phyloP scores from a whole-genome alignment of 768 basidiomycete species.

The Lentinula boryana region DNA sequence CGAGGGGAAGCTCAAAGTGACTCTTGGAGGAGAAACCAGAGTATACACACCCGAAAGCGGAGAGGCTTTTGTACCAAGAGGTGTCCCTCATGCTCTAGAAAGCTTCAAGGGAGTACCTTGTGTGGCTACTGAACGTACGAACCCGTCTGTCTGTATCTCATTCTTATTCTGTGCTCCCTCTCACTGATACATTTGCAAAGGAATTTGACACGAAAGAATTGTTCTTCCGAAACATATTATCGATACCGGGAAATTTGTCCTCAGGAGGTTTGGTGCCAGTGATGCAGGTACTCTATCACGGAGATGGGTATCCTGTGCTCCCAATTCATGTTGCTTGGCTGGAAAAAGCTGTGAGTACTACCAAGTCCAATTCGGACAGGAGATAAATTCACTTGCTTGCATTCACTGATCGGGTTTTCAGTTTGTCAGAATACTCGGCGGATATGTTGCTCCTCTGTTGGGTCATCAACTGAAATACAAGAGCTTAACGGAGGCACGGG shows the following conservation, averaged over 20 bases:
- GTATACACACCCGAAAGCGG: conserved; percentile 24
- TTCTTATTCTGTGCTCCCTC: background rate
- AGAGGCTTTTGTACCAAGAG: conserved; percentile 22
- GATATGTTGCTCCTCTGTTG: background rate
- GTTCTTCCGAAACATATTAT: background rate
- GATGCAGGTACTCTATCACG: conserved; percentile 5
- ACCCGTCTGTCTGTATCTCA: background rate
- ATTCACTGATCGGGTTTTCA: background rate
- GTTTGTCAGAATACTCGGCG: background rate
- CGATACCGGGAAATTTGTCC: background rate
- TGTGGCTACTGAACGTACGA: conserved; percentile 6
- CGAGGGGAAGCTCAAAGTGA: conserved; percentile 23
- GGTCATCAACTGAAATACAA: background rate
- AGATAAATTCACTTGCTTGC: too few species aligned
- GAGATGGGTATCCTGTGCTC: background rate
- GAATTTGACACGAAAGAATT: background rate
- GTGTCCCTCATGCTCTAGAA: conserved; percentile 20
- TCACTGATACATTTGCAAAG: background rate
- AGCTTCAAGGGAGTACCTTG: conserved; percentile 20
- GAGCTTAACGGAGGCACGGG: background rate
- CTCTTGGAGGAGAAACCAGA: conserved; percentile 14
- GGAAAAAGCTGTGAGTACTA: background rate
- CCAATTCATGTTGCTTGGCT: background rate
- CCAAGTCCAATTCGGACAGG: background rate
- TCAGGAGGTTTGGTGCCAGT: background rate